Conservation (phyloP, 2,329 filamentous ascomycete genomes). For the Colletotrichum shisoi region DNA sequence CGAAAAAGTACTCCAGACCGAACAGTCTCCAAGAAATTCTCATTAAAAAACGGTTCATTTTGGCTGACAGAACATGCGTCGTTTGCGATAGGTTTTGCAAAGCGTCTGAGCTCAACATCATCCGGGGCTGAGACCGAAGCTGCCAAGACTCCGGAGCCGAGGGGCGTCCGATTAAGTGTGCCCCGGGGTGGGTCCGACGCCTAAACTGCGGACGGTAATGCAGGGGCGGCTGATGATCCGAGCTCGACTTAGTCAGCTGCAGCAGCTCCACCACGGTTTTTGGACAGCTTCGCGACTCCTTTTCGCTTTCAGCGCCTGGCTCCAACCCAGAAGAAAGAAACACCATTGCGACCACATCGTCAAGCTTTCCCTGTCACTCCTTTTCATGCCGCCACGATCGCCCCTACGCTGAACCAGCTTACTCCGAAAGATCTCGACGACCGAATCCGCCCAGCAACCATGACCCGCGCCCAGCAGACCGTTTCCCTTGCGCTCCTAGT, state of each 20-base stretch:
- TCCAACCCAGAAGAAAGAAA: conserved; percentile 1
- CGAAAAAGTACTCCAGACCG: neutral
- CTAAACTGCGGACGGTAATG: conserved; percentile 1
- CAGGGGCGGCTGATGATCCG: neutral
- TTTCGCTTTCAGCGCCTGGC: conserved; percentile 36
- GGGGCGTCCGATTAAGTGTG: neutral
- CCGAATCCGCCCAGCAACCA: conserved; percentile 57
- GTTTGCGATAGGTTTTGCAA: neutral
- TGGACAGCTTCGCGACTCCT: conserved; percentile 41
- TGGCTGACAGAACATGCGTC: neutral
- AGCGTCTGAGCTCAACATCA: neutral
- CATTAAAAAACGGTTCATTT: rapidly evolving
- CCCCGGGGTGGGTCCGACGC: neutral
- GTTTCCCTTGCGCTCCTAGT: conserved; percentile 87
- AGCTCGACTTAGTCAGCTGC: conserved; percentile 14
- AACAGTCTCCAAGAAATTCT: too few relatives aligned
- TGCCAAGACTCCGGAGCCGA: neutral
- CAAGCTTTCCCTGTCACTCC: conserved; percentile 33
- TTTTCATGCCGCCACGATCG: conserved; percentile 16
- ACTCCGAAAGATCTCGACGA: neutral
- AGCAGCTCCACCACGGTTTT: conserved; percentile 9
- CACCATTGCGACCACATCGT: conserved; percentile 22
- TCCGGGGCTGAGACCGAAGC: neutral
- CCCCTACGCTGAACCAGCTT: neutral
- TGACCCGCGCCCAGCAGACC: conserved; percentile 95